Evolutionary conservation across 208 protist species (phyloP), one percentile per base, ranked within the genome.

Genomic region (Leishmania lainsoni): DNA sequence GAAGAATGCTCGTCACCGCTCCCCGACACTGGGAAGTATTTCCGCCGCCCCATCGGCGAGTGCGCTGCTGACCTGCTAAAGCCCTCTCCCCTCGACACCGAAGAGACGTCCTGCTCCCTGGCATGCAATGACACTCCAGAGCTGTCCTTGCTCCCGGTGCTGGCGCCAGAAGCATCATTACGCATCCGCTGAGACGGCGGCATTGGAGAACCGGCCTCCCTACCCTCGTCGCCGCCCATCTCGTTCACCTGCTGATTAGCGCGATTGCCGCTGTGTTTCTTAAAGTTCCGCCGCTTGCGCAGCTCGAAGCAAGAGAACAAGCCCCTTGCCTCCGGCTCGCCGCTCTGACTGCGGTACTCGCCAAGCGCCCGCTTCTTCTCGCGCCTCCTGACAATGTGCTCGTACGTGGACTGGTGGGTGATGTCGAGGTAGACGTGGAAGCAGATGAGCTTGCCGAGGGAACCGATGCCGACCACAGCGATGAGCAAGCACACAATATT

Each of bases 371-470:
- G 87, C 84, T 89, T 88, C 82, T 83, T 87, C 84, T 91, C 78
- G 20, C 94, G 94, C 81, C 90, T 91, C 83, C 90, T 81, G 22
- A 92, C 61, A 80, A 97, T 92, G 81, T 93, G 90, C 65, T 94
- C 83, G 79, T 95, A 96, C 9, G 94, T 97, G 32, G 91, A 92
- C 78, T 89, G 80, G 49, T 91, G 75, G 26, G 86, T 91, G 49
- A 61, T 83, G 69, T 87, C 79, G 26, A 97, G 89, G 80, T 92
- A 93, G 6, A 95, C 63, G 78, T 97, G 94, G 81, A 94, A 97
- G 59, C 63, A 76, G 72, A 97, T 93, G 51, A 97, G 85, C 77
- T 95, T 95, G 29, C 87, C 87, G 29, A 97, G 75, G 9, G 87
- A 83, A 66, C 78, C 79, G 29, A 88, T 81, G 42, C 90, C 91